phyloP scores from a whole-genome alignment of 768 basidiomycete genomes.

The Phlegmacium glaucopus region DNA sequence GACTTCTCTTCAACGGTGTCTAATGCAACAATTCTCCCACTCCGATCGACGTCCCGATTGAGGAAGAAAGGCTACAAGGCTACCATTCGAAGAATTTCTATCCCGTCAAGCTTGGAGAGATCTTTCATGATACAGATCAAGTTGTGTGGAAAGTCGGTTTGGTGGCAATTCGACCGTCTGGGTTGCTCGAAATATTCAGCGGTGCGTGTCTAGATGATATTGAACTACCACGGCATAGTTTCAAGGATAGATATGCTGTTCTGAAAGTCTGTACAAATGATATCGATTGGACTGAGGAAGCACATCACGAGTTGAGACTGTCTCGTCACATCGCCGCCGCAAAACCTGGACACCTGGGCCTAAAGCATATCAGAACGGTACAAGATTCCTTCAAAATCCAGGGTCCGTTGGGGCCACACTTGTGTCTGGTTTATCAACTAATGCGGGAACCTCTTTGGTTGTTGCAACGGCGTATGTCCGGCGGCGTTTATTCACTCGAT shows the following conservation, averaged over 20 bases:
- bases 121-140: not conserved
- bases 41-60: too few relatives aligned
- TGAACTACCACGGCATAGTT: too few relatives aligned
- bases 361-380: not conserved
- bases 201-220: not conserved
- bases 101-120: not conserved
- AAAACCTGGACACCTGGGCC: not conserved
- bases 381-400: not conserved
- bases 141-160: constrained; percentile 1
- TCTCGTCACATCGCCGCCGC: not conserved
- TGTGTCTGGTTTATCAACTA: constrained; percentile 1
- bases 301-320: not conserved
- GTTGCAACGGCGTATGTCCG: not conserved
- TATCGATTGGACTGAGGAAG: not conserved
- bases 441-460: constrained; percentile 5
- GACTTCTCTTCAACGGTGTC: too few relatives aligned
- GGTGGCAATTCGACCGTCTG: constrained; percentile 2
- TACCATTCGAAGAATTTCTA: not conserved
- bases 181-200: not conserved
- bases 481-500: not conserved
- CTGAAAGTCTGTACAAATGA: constrained; percentile 3
- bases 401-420: not conserved
- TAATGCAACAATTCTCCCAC: too few relatives aligned
- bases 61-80: too few relatives aligned
- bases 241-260: too few relatives aligned